Base-by-base conservation (phyloP, 1,284 basidiomycete genomes). In the Bondarzewia mesenterica region DNA sequence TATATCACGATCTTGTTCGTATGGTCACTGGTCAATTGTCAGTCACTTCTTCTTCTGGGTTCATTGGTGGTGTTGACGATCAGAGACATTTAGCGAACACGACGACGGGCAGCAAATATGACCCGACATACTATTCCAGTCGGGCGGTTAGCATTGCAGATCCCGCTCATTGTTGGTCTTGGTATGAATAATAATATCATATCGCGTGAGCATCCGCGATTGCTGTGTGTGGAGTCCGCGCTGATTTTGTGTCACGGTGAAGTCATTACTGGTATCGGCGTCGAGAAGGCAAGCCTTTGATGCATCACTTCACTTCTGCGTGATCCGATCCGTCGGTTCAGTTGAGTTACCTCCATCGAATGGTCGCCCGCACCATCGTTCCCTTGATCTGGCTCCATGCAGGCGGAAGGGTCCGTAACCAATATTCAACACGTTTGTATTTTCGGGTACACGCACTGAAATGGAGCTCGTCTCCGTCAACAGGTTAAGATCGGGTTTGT, bases 111-210 rank as follows among this genome's bases (percentile, higher is more conserved):
- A 27, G 61, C 3, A 66, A 63, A 20, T 56, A 66, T 4, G 66
- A 73, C 48, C 54, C 69, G 1, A 54, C 48, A 6, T 72, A 69
- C 53, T 80, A 71, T 66, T 66, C 68, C 10, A 72, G 74, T 50
- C 69, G 76, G 32, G 73, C 77, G 1, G 77, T 68, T 0, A 60
- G 63, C 35, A 63, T 83, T 15, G 79, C 74, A 1, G 63, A 58
- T 82, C 1, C 78, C 81, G 0, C 63, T 86, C 15, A 69, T 85
- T 55, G 72, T 76, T 0, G 78, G 70, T 2, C 71, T 86, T 10
- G 82, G 79, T 0, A 78, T 76, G 44, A 80, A 78, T 59, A 82
- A 86, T 58, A 85, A 84, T 47, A 47, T 77, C 18, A 65, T 86
- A 5, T 75, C 78, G 5, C 66, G 78, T 80, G 49, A 49, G 77